Percentiles rank a stretch among this genome's conserved stretches.
phyloP scores from a whole-genome alignment of 768 basidiomycete genomes.

The Suillus hirtellus region DNA sequence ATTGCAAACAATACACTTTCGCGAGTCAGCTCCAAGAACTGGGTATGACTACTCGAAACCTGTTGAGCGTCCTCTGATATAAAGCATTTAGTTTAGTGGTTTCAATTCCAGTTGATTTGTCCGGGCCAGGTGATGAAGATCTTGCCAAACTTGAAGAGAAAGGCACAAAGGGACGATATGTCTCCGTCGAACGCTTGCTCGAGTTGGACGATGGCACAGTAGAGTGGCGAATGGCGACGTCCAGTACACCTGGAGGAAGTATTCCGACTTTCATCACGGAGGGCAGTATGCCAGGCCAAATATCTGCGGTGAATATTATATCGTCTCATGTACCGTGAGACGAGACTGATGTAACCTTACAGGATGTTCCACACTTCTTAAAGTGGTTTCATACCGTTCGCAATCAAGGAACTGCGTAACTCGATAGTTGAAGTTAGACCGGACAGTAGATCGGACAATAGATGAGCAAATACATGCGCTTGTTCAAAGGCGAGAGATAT shows the following conservation, averaged over 20 bases:
- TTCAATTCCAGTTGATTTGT: constrained; percentile 70
- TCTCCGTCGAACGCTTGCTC: constrained; percentile 63
- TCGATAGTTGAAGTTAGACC: neutral
- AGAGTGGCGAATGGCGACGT: constrained; percentile 83
- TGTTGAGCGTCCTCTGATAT: neutral
- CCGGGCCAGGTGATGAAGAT: constrained; percentile 48
- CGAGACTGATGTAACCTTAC: constrained; percentile 11
- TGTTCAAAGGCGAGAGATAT: neutral
- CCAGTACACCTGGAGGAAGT: constrained; percentile 67
- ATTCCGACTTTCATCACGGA: constrained; percentile 69
- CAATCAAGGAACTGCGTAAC: constrained; percentile 13
- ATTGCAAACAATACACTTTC: constrained; percentile 60
- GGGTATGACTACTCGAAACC: constrained; percentile 46
- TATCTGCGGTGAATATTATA: constrained; percentile 49
- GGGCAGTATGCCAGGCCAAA: constrained; percentile 57
- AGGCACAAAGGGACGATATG: constrained; percentile 67
- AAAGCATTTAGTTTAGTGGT: constrained; percentile 37
- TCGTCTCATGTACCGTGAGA: neutral
- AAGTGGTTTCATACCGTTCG: constrained; percentile 55
- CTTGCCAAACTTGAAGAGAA: constrained; percentile 62
- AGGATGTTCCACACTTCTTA: constrained; percentile 78
- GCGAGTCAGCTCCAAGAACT: constrained; percentile 48
- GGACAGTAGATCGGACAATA: neutral
- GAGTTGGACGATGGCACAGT: constrained; percentile 63
- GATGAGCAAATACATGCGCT: neutral